Evolutionary conservation across 768 basidiomycete genomes (phyloP), one percentile per base, ranked within the genome.

Genomic region (Tremella mesenterica): DNA sequence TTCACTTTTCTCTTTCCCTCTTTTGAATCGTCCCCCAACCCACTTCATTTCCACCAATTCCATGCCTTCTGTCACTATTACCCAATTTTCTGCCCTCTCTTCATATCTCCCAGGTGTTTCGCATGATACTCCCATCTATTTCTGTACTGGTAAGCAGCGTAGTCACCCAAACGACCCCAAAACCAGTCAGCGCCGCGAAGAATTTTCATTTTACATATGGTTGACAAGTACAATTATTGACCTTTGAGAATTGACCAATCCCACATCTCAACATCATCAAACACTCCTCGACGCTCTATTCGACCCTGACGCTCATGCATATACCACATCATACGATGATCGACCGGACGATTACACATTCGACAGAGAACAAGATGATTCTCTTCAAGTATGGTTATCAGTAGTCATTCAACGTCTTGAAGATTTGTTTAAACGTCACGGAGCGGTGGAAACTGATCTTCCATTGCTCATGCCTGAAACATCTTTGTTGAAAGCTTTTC

Each of bases 371-470:
- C 84, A 58, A 73, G 81, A 20, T 82, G 84, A 4, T 84, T 86
- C 65, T 80, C 87, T 72, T 77, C 83, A 6, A 77, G 82, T 20
- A 69, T 92, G 60, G 85, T 83, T 61, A 5, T 80, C 81, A 10
- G 81, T 84, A 3, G 86, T 92, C 4, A 79, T 85, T 57, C 86
- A 91, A 45, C 81, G 83, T 16, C 75, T 95, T 4, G 77, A 80
- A 2, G 76, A 83, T 1, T 83, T 91, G 16, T 92, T 93, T 72
- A 81, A 84, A 31, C 78, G 92, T 4, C 92, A 92, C 65, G 92
- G 92, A 5, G 91, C 92, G 2, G 81, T 93, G 1, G 83, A 90
- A 58, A 84, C 85, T 73, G 86, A 87, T 60, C 85, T 89, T 0
- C 85, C 89, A 0, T 72, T 92, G n/a, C 76, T 95, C 10, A 81